These are phyloP conservation scores for Jatropha multifida DNA, from an alignment of 441 rosid genomes.

Conservation along the genomic window DNA sequence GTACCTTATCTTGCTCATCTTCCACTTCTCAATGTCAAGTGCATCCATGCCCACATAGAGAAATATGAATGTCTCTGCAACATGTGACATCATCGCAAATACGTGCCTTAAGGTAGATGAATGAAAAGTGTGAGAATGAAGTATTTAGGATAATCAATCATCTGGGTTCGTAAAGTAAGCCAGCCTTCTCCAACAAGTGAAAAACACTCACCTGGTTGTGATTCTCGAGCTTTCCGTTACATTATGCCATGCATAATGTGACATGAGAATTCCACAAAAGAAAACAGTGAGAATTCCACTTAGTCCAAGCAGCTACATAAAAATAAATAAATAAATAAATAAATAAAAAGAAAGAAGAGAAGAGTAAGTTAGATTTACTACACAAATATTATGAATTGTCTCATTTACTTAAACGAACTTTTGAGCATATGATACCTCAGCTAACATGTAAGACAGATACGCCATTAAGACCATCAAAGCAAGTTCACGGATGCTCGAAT, in stretches of 20 bases:
- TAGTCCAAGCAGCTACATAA: constrained; percentile 60
- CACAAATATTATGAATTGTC: neutral
- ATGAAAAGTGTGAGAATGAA: neutral
- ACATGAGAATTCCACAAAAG: constrained; percentile 89
- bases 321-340: no score
- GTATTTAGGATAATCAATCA: neutral
- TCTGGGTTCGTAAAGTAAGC: neutral
- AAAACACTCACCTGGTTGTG: constrained; percentile 62
- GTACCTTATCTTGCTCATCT: constrained; percentile 65
- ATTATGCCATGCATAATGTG: constrained; percentile 90
- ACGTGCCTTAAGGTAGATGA: constrained; percentile 50
- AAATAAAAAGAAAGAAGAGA: constrained; percentile 3
- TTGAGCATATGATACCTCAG: constrained; percentile 56
- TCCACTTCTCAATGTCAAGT: constrained; percentile 82
- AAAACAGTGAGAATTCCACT: constrained; percentile 92
- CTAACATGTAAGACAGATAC: constrained; percentile 78
- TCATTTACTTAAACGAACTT: neutral
- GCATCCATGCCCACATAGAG: constrained; percentile 96
- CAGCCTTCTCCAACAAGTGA: neutral
- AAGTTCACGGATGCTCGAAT: constrained; percentile 74
- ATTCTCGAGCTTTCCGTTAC: constrained; percentile 78
- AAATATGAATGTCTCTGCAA: constrained; percentile 90
- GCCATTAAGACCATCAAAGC: constrained; percentile 84
- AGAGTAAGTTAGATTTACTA: neutral
- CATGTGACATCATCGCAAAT: constrained; percentile 83